Evolutionary conservation across 2,329 filamentous ascomycete species (phyloP).

Genomic region (Cladobotryum protrusum): DNA sequence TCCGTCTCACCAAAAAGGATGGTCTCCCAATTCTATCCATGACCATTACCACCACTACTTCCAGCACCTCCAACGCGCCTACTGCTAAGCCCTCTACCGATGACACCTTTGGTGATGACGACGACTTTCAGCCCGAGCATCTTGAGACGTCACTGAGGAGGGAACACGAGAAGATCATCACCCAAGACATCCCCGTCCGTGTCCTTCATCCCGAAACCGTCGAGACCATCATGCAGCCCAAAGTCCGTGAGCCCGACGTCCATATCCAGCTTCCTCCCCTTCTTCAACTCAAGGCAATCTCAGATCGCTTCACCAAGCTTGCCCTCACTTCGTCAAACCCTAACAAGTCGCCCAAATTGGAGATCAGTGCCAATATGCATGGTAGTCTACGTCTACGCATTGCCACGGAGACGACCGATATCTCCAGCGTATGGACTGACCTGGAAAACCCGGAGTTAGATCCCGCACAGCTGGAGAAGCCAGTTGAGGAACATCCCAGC

Average conservation of each 20-base stretch:
- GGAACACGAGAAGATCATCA: slow-evolving; percentile 85
- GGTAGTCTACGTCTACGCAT: slow-evolving; percentile 76
- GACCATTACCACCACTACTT: slow-evolving; percentile 74
- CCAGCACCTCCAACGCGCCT: slow-evolving; percentile 29
- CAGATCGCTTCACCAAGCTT: slow-evolving; percentile 89
- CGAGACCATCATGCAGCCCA: slow-evolving; percentile 90
- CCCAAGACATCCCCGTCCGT: slow-evolving; percentile 91
- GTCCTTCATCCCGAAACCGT: slow-evolving; percentile 78
- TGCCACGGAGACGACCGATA: slow-evolving; percentile 74
- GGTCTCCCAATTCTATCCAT: slow-evolving; percentile 79
- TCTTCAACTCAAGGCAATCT: slow-evolving; percentile 85
- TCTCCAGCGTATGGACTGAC: slow-evolving; percentile 78
- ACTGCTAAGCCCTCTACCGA: slow-evolving; percentile 27
- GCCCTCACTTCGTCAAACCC: slow-evolving; percentile 46
- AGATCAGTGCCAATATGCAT: slow-evolving; percentile 91
- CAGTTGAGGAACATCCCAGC: slow-evolving; percentile 73
- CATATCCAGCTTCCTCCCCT: slow-evolving; percentile 86
- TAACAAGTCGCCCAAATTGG: slow-evolving; percentile 59
- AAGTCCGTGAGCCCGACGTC: slow-evolving; percentile 84
- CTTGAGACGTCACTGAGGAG: slow-evolving; percentile 53
- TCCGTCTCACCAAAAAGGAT: slow-evolving; percentile 91
- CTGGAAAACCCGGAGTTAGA: slow-evolving; percentile 85
- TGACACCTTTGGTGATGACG: slow-evolving; percentile 35
- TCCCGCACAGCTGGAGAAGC: slow-evolving; percentile 63
- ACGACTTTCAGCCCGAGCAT: slow-evolving; percentile 42